Conservation (phyloP, 169 alveolate species). For the Cryptosporidium meleagridis region DNA sequence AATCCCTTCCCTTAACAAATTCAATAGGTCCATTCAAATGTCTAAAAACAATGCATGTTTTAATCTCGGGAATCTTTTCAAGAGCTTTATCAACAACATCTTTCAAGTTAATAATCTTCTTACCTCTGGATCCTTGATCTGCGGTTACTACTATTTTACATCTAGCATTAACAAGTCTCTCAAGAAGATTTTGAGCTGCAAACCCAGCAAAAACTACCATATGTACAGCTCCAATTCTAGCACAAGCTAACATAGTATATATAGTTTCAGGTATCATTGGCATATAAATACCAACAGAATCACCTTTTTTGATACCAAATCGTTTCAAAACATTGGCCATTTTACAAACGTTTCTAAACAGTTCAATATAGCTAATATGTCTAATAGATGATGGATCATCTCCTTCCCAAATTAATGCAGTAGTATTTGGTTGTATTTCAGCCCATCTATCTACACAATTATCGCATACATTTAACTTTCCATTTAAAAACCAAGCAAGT, state of each 20-base stretch:
- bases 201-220: slow-evolving; percentile 98
- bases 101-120: slow-evolving; percentile 86
- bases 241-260: slow-evolving; percentile 94
- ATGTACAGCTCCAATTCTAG: slow-evolving; percentile 97
- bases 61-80: slow-evolving; percentile 78
- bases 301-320: slow-evolving; percentile 94
- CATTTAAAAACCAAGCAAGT: slow-evolving; percentile 88
- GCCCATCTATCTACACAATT: slow-evolving; percentile 95
- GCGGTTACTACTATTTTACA: slow-evolving; percentile 89
- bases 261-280: slow-evolving; percentile 95
- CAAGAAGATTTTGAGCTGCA: slow-evolving; percentile 93
- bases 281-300: slow-evolving; percentile 94
- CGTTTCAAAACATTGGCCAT: slow-evolving; percentile 91
- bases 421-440: slow-evolving; percentile 84
- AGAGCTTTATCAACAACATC: slow-evolving; percentile 89
- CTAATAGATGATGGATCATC: slow-evolving; percentile 85
- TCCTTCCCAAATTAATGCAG: slow-evolving; percentile 90
- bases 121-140: slow-evolving; percentile 91
- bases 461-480: slow-evolving; percentile 90
- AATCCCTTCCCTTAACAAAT: slow-evolving; percentile 83
- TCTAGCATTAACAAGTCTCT: slow-evolving; percentile 91
- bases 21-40: slow-evolving; percentile 80
- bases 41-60: slow-evolving; percentile 84
- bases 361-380: slow-evolving; percentile 84
- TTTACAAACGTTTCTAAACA: slow-evolving; percentile 84